Conservation (phyloP, 148 eudicot genomes). For the Polygonum maritimum region DNA sequence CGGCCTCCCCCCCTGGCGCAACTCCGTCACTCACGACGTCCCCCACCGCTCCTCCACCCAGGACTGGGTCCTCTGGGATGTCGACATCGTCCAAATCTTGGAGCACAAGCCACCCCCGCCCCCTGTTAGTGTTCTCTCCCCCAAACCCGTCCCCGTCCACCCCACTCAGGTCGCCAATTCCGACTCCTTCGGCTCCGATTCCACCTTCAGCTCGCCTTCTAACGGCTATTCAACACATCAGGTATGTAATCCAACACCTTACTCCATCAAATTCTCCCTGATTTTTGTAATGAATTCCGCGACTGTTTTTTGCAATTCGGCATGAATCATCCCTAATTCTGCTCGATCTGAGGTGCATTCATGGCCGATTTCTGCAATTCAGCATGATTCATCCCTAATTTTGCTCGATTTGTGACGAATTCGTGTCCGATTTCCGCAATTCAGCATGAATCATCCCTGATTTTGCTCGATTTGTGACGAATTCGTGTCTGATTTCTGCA, state of each 20-base stretch:
- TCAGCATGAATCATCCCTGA: background rate
- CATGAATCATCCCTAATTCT: too few species aligned
- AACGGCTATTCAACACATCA: slow-evolving; percentile 34
- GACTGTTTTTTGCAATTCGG: too few species aligned
- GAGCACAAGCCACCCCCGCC: background rate
- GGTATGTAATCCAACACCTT: slow-evolving; percentile 18
- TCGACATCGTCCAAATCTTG: slow-evolving; percentile 45
- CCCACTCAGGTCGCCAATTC: slow-evolving; percentile 13
- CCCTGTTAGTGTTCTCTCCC: too few species aligned
- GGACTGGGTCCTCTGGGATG: slow-evolving; percentile 66
- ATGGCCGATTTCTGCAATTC: too few species aligned
- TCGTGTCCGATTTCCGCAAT: too few species aligned
- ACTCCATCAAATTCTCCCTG: too few species aligned
- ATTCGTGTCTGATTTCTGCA: background rate
- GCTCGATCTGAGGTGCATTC: too few species aligned
- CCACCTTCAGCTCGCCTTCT: slow-evolving; percentile 23
- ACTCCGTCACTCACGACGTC: slow-evolving; percentile 63
- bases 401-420: too few species aligned
- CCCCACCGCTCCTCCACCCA: slow-evolving; percentile 58
- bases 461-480: background rate
- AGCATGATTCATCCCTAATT: too few species aligned
- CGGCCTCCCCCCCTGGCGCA: slow-evolving; percentile 68
- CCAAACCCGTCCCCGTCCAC: slow-evolving; percentile 6
- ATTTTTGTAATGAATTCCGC: too few species aligned
- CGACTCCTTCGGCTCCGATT: slow-evolving; percentile 26